phyloP scores from a whole-genome alignment of 768 basidiomycete genomes.

The Tricholoma hemisulphureum region DNA sequence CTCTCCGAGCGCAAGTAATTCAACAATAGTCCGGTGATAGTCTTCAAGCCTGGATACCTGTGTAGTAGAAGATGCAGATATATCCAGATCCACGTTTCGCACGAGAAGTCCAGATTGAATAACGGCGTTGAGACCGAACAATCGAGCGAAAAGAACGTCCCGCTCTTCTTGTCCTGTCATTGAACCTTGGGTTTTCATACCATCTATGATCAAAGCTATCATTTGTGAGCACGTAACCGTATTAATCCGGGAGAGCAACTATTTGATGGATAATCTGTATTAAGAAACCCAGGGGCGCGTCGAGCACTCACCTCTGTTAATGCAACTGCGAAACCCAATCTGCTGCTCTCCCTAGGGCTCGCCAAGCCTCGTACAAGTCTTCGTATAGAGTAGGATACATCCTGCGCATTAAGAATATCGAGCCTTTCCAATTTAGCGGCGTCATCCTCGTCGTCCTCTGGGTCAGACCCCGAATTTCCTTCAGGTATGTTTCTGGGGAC shows the following conservation, averaged over 20 bases:
- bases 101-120: conserved; percentile 83
- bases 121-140: conserved; percentile 86
- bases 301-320: conserved; percentile 75
- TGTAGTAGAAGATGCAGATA: conserved; percentile 52
- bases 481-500: conserved; percentile 37
- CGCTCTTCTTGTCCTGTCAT: conserved; percentile 92
- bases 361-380: conserved; percentile 85
- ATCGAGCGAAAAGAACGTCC: conserved; percentile 85
- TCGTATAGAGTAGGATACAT: conserved; percentile 90
- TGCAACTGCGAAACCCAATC: conserved; percentile 94
- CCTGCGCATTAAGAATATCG: conserved; percentile 76
- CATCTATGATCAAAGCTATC: conserved; percentile 67
- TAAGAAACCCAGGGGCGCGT: background rate
- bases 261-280: background rate
- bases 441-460: conserved; percentile 40
- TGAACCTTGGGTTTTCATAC: conserved; percentile 68
- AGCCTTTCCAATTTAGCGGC: conserved; percentile 46
- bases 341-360: conserved; percentile 89
- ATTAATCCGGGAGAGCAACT: conserved; percentile 78
- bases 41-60: conserved; percentile 55
- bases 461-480: conserved; percentile 38
- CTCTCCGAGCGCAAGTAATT: conserved; percentile 69
- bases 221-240: conserved; percentile 80
- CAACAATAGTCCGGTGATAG: conserved; percentile 56
- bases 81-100: conserved; percentile 52